Percentiles rank a stretch among this genome's conserved stretches.
Conservation (phyloP, 1,139 yeast genomes). For the Geotrichum restrictum region DNA sequence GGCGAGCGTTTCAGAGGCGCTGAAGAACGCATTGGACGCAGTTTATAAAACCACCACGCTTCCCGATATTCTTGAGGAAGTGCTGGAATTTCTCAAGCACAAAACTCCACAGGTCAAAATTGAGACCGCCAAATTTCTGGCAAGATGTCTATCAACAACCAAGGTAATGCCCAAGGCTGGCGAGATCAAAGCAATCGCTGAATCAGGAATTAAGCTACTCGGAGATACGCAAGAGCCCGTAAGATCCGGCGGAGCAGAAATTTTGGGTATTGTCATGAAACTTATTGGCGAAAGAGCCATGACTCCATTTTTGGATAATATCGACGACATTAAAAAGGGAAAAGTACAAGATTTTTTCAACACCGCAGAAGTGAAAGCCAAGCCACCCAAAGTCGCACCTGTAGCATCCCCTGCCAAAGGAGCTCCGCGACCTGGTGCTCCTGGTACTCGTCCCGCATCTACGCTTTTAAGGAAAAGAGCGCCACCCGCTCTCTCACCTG, state of each 20-base stretch:
- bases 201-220: slow-evolving; percentile 55
- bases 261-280: slow-evolving; percentile 79
- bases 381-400: slow-evolving; percentile 15
- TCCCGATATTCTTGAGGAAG: slow-evolving; percentile 59
- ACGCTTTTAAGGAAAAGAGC: not conserved
- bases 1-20: slow-evolving; percentile 66
- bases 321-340: slow-evolving; percentile 65
- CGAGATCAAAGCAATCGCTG: slow-evolving; percentile 58
- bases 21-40: slow-evolving; percentile 62
- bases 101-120: slow-evolving; percentile 82
- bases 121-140: slow-evolving; percentile 61
- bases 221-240: slow-evolving; percentile 84
- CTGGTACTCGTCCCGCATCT: slow-evolving; percentile 5
- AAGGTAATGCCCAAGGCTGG: slow-evolving; percentile 46
- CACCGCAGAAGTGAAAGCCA: slow-evolving; percentile 47
- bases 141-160: slow-evolving; percentile 58
- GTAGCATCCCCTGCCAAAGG: slow-evolving; percentile 25
- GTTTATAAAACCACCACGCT: slow-evolving; percentile 46
- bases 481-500: slow-evolving; percentile 19
- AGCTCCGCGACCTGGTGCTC: slow-evolving; percentile 24
- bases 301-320: slow-evolving; percentile 54
- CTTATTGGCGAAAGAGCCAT: slow-evolving; percentile 71
- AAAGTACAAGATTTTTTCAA: slow-evolving; percentile 63
- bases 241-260: slow-evolving; percentile 72
- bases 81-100: slow-evolving; percentile 58